Evolutionary conservation across 1,284 basidiomycete genomes (phyloP), one percentile per base, ranked within the genome.

Genomic region (Rhodotorula sp.): DNA sequence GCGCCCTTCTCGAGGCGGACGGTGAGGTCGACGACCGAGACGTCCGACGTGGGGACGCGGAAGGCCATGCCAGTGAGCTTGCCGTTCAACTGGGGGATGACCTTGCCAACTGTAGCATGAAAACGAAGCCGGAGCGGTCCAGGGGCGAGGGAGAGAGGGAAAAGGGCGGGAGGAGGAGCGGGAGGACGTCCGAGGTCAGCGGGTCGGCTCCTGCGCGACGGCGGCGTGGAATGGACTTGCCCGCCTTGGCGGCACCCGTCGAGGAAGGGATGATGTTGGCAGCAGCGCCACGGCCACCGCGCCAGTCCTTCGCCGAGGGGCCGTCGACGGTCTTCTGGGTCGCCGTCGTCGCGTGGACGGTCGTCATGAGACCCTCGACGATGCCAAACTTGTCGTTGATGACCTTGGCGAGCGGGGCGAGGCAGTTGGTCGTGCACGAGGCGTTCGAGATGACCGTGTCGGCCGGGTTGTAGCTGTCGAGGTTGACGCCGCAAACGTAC

Each of bases 201-300:
- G 34, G 34, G 34, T 34, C 34, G 34, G 34, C 34, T 34, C 34
- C 34, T 34, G 2, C 34, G 2, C 34, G 34, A 34, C 34, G 5
- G 34, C 34, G 34, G 34, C 34, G 34, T 34, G 34, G 34, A 34
- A 34, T 34, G 34, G 34, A 34, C 34, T 34, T 34, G 34, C 34
- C 34, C 72, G 81, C 82, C 85, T 99, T 99, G 84, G 97, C 97
- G 77, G 96, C 96, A 86, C 96, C 96, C 76, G 97, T 99, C 80
- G 93, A 97, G 46, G 96, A 98, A 71, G 96, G 96, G 82, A 99
- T 99, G 85, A 99, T 98, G 90, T 99, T 99, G 86, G 91, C 91
- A 84, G 90, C 90, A 76, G 96, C 94, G 80, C 90, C 89, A 86
- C 96, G 97, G 79, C 96, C 96, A 83, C 97, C 97, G 84, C 86